Percentiles rank a stretch among this genome's conserved stretches.
Evolutionary conservation across 78 protist genomes (phyloP).

Genomic region (Protostelium mycophagum): DNA sequence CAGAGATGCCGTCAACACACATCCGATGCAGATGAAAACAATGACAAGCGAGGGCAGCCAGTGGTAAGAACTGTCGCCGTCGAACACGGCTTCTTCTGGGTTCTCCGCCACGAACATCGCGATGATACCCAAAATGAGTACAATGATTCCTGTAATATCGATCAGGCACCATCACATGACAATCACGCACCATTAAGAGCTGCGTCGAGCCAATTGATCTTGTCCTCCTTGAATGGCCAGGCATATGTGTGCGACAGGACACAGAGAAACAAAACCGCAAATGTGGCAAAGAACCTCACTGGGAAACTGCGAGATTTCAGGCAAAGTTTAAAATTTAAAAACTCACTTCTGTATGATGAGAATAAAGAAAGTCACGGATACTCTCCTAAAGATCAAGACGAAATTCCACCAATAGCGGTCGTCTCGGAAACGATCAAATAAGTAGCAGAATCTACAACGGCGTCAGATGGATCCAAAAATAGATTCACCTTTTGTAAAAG

Average conservation of each 20-base stretch:
- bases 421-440: neutral
- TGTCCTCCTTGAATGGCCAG: neutral
- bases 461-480: neutral
- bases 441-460: neutral
- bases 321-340: neutral
- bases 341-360: neutral
- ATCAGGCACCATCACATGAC: neutral
- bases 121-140: neutral
- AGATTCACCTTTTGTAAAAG: neutral
- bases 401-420: neutral
- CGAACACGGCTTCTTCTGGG: neutral
- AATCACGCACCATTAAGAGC: neutral
- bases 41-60: neutral
- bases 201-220: neutral
- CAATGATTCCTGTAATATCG: neutral
- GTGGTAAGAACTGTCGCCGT: neutral
- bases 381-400: neutral
- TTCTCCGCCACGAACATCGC: neutral
- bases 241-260: neutral
- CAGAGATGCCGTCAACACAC: neutral
- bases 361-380: neutral
- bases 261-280: neutral
- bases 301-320: neutral
- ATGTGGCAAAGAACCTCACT: neutral
- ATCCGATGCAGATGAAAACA: neutral